A percentile compares a stretch with the other conserved stretches of the same genome.
Evolutionary conservation across 2,329 filamentous ascomycete species (phyloP).

Genomic region (Aspergillus latus): DNA sequence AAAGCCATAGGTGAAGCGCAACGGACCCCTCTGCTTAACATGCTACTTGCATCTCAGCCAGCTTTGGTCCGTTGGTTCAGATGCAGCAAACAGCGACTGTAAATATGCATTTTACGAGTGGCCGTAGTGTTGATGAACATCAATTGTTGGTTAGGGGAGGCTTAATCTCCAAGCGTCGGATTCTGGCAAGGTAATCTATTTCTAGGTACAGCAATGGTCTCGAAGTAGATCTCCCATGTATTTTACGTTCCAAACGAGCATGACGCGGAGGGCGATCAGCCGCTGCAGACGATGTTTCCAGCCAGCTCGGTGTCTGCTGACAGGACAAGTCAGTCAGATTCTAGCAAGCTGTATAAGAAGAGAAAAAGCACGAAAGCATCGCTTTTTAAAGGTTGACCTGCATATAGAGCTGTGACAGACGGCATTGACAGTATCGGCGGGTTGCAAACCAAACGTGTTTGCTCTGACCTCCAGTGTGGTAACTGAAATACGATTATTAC

Average conservation of each 20-base stretch:
- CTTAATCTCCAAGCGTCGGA: background rate
- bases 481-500: conserved; percentile 16
- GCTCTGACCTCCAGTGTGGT: background rate
- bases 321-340: background rate
- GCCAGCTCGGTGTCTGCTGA: background rate
- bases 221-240: conserved; percentile 2
- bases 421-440: conserved; percentile 1
- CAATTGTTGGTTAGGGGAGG: background rate
- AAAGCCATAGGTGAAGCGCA: background rate
- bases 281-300: background rate
- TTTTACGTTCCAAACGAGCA: background rate
- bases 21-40: background rate
- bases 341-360: background rate
- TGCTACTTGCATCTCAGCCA: background rate
- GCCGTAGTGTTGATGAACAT: background rate
- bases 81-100: background rate
- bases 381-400: background rate
- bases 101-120: background rate
- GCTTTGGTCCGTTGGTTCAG: background rate
- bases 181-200: conserved; percentile 10
- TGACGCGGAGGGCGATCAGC: conserved; percentile 1
- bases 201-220: background rate
- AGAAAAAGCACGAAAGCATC: background rate
- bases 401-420: background rate
- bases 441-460: conserved; percentile 7